A percentile compares a stretch with the other conserved stretches of the same genome.
These are phyloP conservation scores for Verticillium dahliae DNA, from an alignment of 2,329 filamentous ascomycete genomes.

Conservation along the genomic window DNA sequence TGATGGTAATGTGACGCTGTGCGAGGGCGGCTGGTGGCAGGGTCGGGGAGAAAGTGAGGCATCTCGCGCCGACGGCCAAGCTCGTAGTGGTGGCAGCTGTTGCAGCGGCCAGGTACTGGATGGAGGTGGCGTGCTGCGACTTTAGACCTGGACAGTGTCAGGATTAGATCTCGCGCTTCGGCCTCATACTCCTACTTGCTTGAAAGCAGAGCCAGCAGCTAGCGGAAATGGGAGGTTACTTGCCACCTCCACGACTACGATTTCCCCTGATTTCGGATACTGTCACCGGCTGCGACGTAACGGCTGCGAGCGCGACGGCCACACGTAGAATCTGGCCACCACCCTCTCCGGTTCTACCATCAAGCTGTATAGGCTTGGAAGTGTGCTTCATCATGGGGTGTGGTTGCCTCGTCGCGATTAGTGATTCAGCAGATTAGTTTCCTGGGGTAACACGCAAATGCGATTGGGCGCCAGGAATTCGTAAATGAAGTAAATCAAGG, in stretches of 20 bases:
- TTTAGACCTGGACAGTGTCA: slow-evolving; percentile 30
- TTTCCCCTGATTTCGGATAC: slow-evolving; percentile 52
- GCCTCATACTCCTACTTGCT: neutral
- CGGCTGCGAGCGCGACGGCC: slow-evolving; percentile 47
- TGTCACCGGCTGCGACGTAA: slow-evolving; percentile 45
- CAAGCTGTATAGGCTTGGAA: slow-evolving; percentile 37
- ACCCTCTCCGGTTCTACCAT: slow-evolving; percentile 53
- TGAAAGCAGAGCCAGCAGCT: neutral
- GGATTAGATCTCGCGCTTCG: neutral
- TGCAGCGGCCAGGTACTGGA: slow-evolving; percentile 45
- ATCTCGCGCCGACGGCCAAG: slow-evolving; percentile 42
- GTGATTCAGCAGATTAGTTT: neutral
- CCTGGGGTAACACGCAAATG: too few species aligned
- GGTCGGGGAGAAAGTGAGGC: slow-evolving; percentile 39
- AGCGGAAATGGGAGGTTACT: neutral
- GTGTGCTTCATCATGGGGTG: neutral
- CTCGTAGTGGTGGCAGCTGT: slow-evolving; percentile 45
- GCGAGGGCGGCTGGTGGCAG: slow-evolving; percentile 29
- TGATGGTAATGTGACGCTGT: slow-evolving; percentile 40
- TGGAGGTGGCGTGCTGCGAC: slow-evolving; percentile 51
- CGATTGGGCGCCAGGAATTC: too few species aligned
- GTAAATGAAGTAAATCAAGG: too few species aligned
- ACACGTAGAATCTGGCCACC: slow-evolving; percentile 56
- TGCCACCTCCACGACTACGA: slow-evolving; percentile 20
- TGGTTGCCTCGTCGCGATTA: neutral